Evolutionary conservation across 805 yeast genomes (phyloP), one percentile per base, ranked within the genome.

Genomic region (Kuraishia cidri): DNA sequence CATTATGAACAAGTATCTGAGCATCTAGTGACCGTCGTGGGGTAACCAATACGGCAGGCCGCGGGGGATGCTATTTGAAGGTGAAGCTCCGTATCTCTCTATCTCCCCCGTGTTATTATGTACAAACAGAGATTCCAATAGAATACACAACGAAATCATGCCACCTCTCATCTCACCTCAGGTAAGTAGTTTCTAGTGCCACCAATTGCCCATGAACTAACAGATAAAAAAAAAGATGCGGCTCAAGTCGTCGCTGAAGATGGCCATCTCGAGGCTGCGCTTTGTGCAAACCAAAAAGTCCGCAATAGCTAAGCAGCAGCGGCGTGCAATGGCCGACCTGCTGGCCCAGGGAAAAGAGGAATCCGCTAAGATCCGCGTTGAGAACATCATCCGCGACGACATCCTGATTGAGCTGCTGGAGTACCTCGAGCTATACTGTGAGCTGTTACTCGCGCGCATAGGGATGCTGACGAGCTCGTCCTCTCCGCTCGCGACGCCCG

Each of bases 311-410:
- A 83, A 83, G 51, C 86, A 80, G 46, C 81, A 75, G 42, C 61
- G 94, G 31, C 60, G 88, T 37, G 62, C 59, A 47, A 61, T 77
- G 52, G 94, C 94, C 2, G 87, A 81, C 30, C 58, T 85, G 8
- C 59, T 86, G 32, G 62, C 68, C 6, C 65, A 62, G 27, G 86
- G 85, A 5, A 85, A 83, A 47, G 88, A 84, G 40, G 77, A 79
- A 32, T 82, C 87, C 44, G 95, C 95, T 8, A 69, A 70, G 35
- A 85, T 85, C 36, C 58, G 94, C 31, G 90, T 84, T 3, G 96
- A 86, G 50, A 81, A 82, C 44, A 72, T 86, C 36, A 82, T 87
- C 21, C 67, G 88, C 23, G 90, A 84, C 43, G 96, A 86, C 48
- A 72, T 83, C 21, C 73, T 78, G 46, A 72, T 82, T 15, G 95